phyloP scores from a whole-genome alignment of 345 rosid genomes.

The Eucalyptus curtisii region DNA sequence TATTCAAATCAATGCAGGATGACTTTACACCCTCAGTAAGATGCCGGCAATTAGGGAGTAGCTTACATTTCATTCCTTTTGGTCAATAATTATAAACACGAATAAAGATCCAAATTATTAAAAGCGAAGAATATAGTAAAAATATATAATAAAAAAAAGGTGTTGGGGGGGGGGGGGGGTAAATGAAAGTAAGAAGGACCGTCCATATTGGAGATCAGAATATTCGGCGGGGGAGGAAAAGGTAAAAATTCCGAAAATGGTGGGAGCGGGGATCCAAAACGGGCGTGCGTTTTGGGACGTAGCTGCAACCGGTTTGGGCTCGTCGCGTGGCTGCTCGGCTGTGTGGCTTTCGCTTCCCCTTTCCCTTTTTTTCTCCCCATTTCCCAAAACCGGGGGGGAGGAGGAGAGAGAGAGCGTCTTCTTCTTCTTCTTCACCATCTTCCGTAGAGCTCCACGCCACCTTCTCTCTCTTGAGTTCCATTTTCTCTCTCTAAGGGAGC shows the following conservation, averaged over 20 bases:
- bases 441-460: neutral
- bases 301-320: neutral
- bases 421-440: neutral
- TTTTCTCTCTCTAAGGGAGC: neutral
- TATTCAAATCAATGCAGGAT: neutral
- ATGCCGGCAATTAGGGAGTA: neutral
- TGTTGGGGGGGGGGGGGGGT: fast-evolving
- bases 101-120: neutral
- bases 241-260: neutral
- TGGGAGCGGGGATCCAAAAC: neutral
- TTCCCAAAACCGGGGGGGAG: neutral
- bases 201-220: neutral
- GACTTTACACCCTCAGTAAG: fast-evolving
- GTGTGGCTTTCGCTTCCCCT: neutral
- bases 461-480: neutral
- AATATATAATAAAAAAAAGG: neutral
- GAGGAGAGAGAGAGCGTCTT: too few relatives aligned
- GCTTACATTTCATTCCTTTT: neutral
- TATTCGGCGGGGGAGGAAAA: neutral
- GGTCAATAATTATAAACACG: neutral
- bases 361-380: neutral
- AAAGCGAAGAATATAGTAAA: neutral
- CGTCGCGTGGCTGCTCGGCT: neutral
- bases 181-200: neutral
- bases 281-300: neutral